Conservation (phyloP, 192 early-diverging fungal species). For the Piromyces sp. region DNA sequence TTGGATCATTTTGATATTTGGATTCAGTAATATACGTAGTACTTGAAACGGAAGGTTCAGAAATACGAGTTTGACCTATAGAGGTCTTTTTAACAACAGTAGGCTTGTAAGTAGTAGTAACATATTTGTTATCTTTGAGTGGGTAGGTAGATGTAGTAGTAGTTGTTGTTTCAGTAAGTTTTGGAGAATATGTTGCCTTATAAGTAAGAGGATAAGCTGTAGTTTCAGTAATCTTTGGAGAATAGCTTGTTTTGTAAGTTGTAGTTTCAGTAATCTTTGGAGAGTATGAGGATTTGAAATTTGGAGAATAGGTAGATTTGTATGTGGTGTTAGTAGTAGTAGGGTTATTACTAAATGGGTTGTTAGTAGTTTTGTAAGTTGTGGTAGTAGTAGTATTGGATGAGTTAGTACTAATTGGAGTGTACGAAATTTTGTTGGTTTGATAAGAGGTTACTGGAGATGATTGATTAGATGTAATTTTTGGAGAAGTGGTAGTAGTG, state of each 20-base stretch:
- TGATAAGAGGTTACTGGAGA: too few relatives aligned
- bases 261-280: neutral
- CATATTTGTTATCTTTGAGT: too few relatives aligned
- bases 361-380: neutral
- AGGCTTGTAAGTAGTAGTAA: neutral
- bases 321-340: neutral
- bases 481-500: too few relatives aligned
- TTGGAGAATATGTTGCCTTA: neutral
- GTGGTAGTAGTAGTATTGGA: neutral
- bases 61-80: neutral
- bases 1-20: neutral
- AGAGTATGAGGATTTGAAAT: neutral
- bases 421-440: too few relatives aligned
- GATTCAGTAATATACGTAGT: neutral
- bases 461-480: neutral
- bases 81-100: neutral
- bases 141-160: neutral
- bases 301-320: neutral
- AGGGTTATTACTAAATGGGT: too few relatives aligned
- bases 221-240: neutral
- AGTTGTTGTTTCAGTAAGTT: neutral
- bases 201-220: neutral
- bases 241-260: neutral
- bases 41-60: neutral
- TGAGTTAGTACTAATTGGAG: too few relatives aligned